Percentiles rank a stretch among this genome's conserved stretches.
phyloP scores from a whole-genome alignment of 805 yeast species.

The Metschnikowia gelsemii region DNA sequence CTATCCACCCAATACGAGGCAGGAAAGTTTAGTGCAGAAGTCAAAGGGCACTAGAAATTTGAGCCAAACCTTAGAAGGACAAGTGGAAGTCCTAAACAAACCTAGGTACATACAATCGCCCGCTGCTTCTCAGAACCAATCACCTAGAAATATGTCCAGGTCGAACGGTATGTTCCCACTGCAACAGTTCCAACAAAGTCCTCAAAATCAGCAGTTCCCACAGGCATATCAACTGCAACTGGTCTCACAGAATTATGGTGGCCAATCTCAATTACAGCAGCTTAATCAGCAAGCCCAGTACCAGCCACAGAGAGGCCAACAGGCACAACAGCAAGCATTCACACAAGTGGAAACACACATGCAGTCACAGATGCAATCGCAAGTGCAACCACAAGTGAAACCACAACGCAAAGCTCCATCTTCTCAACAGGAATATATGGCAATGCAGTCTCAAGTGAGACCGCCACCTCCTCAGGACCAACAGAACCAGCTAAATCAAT shows the following conservation, averaged over 20 bases:
- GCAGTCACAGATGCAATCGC: not conserved
- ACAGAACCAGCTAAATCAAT: constrained; percentile 15
- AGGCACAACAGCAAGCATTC: too few relatives aligned
- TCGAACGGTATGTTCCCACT: constrained; percentile 3
- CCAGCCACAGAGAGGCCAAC: too few relatives aligned
- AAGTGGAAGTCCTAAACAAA: constrained; percentile 14
- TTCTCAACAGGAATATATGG: constrained; percentile 1
- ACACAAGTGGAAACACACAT: not conserved
- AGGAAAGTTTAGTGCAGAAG: constrained; percentile 3
- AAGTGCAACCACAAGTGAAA: constrained; percentile 1
- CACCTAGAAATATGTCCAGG: constrained; percentile 4
- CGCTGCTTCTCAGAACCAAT: constrained; percentile 4
- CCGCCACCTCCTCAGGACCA: constrained; percentile 13
- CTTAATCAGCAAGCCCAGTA: not conserved
- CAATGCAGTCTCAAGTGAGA: constrained; percentile 5
- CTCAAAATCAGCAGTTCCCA: not conserved
- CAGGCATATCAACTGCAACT: not conserved
- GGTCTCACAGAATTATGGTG: not conserved
- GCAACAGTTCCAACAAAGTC: not conserved
- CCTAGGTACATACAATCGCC: constrained; percentile 37
- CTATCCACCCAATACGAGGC: not conserved
- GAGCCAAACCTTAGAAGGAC: constrained; percentile 5
- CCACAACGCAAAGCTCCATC: constrained; percentile 5
- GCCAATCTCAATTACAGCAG: too few relatives aligned
- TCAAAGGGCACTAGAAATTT: constrained; percentile 9